Percentiles rank a stretch among this genome's conserved stretches.
These are phyloP conservation scores for Chiua sp. DNA, from an alignment of 1,284 basidiomycete species.

Conservation along the genomic window DNA sequence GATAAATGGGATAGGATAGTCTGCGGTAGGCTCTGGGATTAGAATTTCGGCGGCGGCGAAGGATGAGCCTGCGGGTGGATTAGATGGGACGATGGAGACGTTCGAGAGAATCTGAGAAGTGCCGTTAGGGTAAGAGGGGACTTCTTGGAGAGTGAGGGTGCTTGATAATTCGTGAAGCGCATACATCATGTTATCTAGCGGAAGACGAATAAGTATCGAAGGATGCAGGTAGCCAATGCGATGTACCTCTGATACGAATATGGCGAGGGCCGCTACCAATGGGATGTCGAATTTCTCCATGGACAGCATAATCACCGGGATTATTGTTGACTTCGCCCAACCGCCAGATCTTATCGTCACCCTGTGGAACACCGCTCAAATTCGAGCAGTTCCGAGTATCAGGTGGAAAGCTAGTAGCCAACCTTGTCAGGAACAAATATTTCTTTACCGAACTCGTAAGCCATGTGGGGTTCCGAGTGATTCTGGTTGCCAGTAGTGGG, in stretches of 20 bases:
- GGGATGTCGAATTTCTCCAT: conserved; percentile 67
- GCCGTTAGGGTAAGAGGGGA: conserved; percentile 56
- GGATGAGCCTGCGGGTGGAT: conserved; percentile 50
- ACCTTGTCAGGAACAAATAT: conserved; percentile 71
- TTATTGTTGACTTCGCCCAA: conserved; percentile 42
- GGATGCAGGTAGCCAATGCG: not conserved
- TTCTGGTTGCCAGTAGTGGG: conserved; percentile 39
- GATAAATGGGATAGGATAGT: conserved; percentile 59
- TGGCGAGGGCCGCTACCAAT: conserved; percentile 61
- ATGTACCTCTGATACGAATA: conserved; percentile 22
- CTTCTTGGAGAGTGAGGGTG: conserved; percentile 61
- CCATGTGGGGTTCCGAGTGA: conserved; percentile 67
- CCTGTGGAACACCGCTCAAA: conserved; percentile 47
- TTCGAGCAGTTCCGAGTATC: too few relatives aligned
- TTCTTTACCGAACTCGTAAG: conserved; percentile 55
- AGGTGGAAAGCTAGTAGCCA: conserved; percentile 24
- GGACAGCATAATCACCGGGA: conserved; percentile 53
- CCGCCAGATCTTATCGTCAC: conserved; percentile 70
- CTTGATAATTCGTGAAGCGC: conserved; percentile 68
- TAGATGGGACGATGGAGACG: conserved; percentile 60
- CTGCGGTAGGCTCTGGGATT: conserved; percentile 51
- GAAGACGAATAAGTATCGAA: conserved; percentile 1
- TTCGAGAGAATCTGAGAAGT: conserved; percentile 54
- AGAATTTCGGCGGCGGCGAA: conserved; percentile 67
- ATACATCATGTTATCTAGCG: conserved; percentile 60